Evolutionary conservation across 305 asterid genomes (phyloP), one percentile per base, ranked within the genome.

Genomic region (Fraxinus sp.): DNA sequence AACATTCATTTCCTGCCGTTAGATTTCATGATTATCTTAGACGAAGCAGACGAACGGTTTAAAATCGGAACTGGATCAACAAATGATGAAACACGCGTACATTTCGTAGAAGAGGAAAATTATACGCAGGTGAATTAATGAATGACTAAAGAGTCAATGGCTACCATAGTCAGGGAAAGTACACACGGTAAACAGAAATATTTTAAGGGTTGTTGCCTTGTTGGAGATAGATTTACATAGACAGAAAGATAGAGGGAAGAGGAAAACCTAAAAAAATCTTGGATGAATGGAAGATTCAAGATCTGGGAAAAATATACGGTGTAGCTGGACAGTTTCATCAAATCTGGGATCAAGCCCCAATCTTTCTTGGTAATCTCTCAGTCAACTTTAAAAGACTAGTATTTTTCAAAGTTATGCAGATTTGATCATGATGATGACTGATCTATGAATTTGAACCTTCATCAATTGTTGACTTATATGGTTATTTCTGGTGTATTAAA

Each of bases 71-170:
- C 26, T 20, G 14, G 30, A 62, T 62, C 2, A 62, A 20, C 13
- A 62, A 62, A 22, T 55, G 32, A 62, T 18, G 71, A 22, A 59
- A 62, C 71, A 62, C 71, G 71, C 26, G 32, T 62, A 62, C 71
- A 62, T 18, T 62, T 62, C 16, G 32, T 22, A 62, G 24, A 55
- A 1, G 64, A 55, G 24, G 64, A 62, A 62, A 62, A 62, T 62
- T 62, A 7, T 62, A 7, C 71, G 71, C 71, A 18, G 32, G 32
- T 59, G 71, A 62, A 66, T 26, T 62, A 79, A 70, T 6, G 70
- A 77, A 77, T 35, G 81, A 78, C 87, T 70, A 9, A 0, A 52
- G 88, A 86, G 91, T 88, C 91, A 88, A 88, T 89, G 87, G 85
- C 84, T 72, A 86, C 83, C 74, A 37, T 52, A 32, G 66, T 78